These are phyloP conservation scores for Leccinum obscurum DNA, from an alignment of 768 basidiomycete genomes.

Conservation along the genomic window DNA sequence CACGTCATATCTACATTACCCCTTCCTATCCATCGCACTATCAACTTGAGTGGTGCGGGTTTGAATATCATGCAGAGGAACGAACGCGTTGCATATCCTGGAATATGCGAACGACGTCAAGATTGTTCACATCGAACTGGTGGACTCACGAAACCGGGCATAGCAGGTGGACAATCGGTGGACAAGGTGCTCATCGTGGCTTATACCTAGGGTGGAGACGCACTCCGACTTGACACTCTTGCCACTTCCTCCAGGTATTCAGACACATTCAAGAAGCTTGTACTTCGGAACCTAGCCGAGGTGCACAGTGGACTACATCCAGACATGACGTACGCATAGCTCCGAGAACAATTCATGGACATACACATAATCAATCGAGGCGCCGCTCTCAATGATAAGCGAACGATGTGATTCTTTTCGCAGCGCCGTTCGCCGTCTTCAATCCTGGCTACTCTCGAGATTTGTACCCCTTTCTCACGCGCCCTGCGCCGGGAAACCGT, in stretches of 20 bases:
- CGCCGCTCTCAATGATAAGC: neutral
- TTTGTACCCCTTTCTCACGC: constrained; percentile 31
- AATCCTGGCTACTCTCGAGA: constrained; percentile 38
- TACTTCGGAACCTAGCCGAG: constrained; percentile 4
- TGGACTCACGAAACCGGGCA: no score
- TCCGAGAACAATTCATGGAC: constrained; percentile 9
- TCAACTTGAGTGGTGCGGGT: neutral
- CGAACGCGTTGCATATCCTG: neutral
- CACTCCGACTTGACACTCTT: neutral
- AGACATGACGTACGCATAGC: constrained; percentile 6
- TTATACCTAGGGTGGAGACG: neutral
- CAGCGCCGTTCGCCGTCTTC: constrained; percentile 41
- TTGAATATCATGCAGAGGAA: neutral
- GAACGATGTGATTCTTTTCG: neutral
- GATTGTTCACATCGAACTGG: no score
- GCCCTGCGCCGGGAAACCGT: constrained; percentile 24
- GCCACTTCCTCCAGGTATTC: neutral
- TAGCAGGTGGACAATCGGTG: no score
- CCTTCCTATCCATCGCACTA: neutral
- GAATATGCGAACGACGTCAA: no score
- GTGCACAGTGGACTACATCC: neutral
- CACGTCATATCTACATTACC: neutral
- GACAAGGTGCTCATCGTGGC: constrained; percentile 9
- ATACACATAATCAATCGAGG: constrained; percentile 27
- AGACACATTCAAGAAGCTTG: constrained; percentile 1